Conservation (phyloP, 208 protist genomes). For the Phytomonas sp. region DNA sequence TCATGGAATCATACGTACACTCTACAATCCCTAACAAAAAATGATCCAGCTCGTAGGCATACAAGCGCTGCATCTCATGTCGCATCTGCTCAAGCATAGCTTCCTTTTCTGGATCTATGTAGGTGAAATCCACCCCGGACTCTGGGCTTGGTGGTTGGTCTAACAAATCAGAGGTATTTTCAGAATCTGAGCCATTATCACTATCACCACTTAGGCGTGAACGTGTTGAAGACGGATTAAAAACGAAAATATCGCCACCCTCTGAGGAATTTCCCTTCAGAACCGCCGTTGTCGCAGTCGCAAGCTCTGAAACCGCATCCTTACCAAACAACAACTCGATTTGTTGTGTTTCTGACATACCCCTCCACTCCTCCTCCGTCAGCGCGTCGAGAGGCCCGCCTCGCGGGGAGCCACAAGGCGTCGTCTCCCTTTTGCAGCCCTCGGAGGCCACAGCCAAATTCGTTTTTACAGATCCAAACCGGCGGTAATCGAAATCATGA, state of each 20-base stretch:
- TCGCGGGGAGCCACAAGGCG: too few species aligned
- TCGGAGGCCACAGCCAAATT: not conserved
- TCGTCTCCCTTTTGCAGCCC: not conserved
- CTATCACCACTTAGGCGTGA: not conserved
- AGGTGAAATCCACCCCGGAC: not conserved
- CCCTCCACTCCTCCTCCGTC: not conserved
- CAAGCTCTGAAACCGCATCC: not conserved
- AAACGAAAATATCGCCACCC: not conserved
- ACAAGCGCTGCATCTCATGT: not conserved
- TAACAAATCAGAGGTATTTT: not conserved
- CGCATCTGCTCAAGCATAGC: conserved; percentile 4
- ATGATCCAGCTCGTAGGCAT: conserved; percentile 11
- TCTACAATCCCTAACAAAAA: conserved; percentile 18
- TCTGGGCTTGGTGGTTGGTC: not conserved
- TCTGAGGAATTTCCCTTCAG: not conserved
- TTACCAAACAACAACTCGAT: not conserved
- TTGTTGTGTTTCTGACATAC: not conserved
- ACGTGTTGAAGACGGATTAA: not conserved
- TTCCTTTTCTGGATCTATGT: not conserved
- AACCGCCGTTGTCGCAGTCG: not conserved
- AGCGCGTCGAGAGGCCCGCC: not conserved
- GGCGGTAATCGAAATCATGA: conserved; percentile 32
- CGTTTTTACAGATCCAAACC: not conserved
- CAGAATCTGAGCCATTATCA: not conserved
- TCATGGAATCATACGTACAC: not conserved